phyloP scores from a whole-genome alignment of 2,329 filamentous ascomycete species.

The Fusarium guadeloupense region DNA sequence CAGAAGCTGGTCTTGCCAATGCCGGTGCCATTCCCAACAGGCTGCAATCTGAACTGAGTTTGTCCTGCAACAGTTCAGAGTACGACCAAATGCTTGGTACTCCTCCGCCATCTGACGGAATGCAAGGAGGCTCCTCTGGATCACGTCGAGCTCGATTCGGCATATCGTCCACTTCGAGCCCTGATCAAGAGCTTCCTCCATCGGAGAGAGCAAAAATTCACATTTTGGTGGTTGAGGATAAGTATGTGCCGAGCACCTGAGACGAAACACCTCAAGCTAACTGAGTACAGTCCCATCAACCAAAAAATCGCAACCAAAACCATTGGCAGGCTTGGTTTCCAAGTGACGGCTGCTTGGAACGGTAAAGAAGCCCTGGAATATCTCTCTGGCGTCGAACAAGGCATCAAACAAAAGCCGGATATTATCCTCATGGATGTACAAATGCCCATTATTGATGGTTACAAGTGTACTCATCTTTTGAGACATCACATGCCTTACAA shows the following conservation, averaged over 20 bases:
- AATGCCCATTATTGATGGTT: conserved; percentile 81
- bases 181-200: conserved; percentile 60
- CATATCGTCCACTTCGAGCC: conserved; percentile 48
- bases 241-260: conserved; percentile 59
- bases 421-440: conserved; percentile 84
- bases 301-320: conserved; percentile 81
- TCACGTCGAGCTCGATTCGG: conserved; percentile 48
- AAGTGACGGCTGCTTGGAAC: conserved; percentile 77
- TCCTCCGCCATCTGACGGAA: conserved; percentile 46
- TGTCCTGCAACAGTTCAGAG: conserved; percentile 75
- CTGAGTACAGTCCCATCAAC: conserved; percentile 65
- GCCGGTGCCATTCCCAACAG: conserved; percentile 73
- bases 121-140: conserved; percentile 30
- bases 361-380: conserved; percentile 83
- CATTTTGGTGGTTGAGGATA: conserved; percentile 84
- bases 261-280: conserved; percentile 20
- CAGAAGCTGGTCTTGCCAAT: conserved; percentile 63
- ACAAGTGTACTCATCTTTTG: conserved; percentile 78
- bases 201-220: conserved; percentile 70
- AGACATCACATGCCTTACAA: conserved; percentile 74
- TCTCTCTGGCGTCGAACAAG: conserved; percentile 63
- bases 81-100: conserved; percentile 60
- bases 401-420: conserved; percentile 67
- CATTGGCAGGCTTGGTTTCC: conserved; percentile 77
- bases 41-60: conserved; percentile 68